phyloP scores from a whole-genome alignment of 1,284 basidiomycete species.

The Moesziomyces sp. region DNA sequence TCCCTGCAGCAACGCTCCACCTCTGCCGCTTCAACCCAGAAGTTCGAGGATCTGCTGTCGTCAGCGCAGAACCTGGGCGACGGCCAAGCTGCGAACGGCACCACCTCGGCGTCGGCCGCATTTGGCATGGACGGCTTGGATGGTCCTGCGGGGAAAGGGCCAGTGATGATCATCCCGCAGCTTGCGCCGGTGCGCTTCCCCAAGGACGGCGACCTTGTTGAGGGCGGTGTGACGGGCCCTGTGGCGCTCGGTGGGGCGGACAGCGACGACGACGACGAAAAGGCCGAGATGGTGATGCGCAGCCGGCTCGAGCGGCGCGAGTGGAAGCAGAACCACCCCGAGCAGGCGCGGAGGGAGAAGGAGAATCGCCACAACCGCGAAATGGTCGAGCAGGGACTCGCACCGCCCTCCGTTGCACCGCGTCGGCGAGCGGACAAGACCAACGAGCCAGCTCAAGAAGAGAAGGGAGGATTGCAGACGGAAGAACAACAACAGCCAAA shows the following conservation, averaged over 20 bases:
- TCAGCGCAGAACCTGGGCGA: conserved; percentile 43
- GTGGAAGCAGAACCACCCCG: conserved; percentile 37
- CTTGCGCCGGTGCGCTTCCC: conserved; percentile 47
- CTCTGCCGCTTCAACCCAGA: conserved; percentile 3
- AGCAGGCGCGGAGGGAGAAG: conserved; percentile 16
- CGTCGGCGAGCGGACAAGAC: conserved; percentile 1
- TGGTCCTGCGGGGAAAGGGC: conserved; percentile 3
- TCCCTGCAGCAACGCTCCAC: conserved; percentile 18
- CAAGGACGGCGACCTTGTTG: conserved; percentile 42
- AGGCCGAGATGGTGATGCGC: conserved; percentile 53
- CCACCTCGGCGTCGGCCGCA: conserved; percentile 4
- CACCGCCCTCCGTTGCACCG: conserved; percentile 14
- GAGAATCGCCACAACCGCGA: conserved; percentile 19
- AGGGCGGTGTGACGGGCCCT: conserved; percentile 20
- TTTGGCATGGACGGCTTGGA: conserved; percentile 30
- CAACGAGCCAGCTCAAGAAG: not conserved
- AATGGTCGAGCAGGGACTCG: conserved; percentile 14
- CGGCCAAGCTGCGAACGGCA: not conserved
- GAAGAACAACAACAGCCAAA: conserved; percentile 2
- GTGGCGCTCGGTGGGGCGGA: conserved; percentile 52
- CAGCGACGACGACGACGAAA: conserved; percentile 57
- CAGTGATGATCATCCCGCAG: conserved; percentile 56
- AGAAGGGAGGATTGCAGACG: not conserved
- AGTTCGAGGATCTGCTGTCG: conserved; percentile 38
- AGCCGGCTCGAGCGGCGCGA: conserved; percentile 43